Evolutionary conservation across 805 yeast species (phyloP), one percentile per base, ranked within the genome.

Genomic region (Zygotorulaspora chibaensis): DNA sequence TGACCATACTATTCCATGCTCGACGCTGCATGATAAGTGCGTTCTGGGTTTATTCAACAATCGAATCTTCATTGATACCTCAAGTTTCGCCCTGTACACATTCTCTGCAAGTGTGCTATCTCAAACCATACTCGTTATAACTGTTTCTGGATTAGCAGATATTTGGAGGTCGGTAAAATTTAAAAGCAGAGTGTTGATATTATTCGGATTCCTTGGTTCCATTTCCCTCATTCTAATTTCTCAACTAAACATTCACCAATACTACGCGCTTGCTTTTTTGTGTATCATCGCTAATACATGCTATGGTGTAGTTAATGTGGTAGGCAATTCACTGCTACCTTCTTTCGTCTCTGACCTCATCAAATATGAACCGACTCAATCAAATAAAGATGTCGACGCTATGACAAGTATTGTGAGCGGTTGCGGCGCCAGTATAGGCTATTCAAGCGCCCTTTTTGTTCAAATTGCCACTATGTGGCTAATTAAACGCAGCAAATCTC

Each of bases 301-400:
- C 17, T 85, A 78, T 63, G 95, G 95, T 1, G 87, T 84, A 8
- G 87, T 83, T 2, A 81, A 81, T 45, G 91, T 85, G 9, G 83
- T 89, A 53, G 90, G 89, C 6, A 86, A 85, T 61, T 81, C 93
- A 1, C 77, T 79, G 52, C 61, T 85, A 35, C 89, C 93, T 0
- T 70, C 77, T 1, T 63, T 85, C 30, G 84, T 80, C 2, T 64
- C 72, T 12, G 74, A 75, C 46, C 68, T 69, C 40, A 46, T 66
- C 17, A 57, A 54, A 28, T 49, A 44, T 39, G 58, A 54, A 15
- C 54, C 46, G 9, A 42, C 31, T 13, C 36, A 37, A 2, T 40
- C 38, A 9, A 38, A 35, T n/a, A 43, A 41, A 20, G 35, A 49
- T 4, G 40, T 38, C 15, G 76, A 79, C 8, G 65, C 69, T 25